Percentiles rank a stretch among this genome's conserved stretches.
Evolutionary conservation across 371 early-diverging fungal genomes (phyloP).

Genomic region (Syncephalastrum racemosum): DNA sequence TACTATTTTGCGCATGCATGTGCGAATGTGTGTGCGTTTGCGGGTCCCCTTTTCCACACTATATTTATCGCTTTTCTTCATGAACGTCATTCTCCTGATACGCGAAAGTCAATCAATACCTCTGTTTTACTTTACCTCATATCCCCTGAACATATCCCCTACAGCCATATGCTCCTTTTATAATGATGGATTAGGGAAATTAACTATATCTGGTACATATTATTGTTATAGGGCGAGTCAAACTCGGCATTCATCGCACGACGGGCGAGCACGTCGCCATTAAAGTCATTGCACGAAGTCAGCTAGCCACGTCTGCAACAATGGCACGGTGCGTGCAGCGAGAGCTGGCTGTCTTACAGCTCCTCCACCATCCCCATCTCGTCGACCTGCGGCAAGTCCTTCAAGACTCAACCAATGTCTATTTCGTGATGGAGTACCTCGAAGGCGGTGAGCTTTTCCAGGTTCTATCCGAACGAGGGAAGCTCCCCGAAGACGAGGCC

Average conservation of each 20-base stretch:
- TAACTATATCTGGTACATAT: too few relatives aligned
- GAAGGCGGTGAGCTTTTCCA: constrained; percentile 96
- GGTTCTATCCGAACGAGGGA: constrained; percentile 81
- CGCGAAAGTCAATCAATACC: too few relatives aligned
- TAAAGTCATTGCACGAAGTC: constrained; percentile 80
- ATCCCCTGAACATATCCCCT: too few relatives aligned
- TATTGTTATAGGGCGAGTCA: constrained; percentile 65
- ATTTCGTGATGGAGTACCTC: constrained; percentile 93
- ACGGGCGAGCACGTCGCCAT: constrained; percentile 81
- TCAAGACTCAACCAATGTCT: constrained; percentile 65
- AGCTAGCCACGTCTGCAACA: constrained; percentile 47
- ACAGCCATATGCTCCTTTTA: too few relatives aligned
- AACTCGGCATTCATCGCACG: constrained; percentile 71
- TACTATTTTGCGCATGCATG: too few relatives aligned
- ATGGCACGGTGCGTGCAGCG: constrained; percentile 80
- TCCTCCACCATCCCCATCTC: constrained; percentile 89
- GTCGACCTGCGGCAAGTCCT: constrained; percentile 85
- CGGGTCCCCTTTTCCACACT: background rate
- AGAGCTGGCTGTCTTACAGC: constrained; percentile 88
- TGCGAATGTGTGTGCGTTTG: too few relatives aligned
- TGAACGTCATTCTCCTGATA: too few relatives aligned
- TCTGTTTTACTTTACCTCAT: too few relatives aligned
- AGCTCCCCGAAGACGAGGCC: constrained; percentile 84
- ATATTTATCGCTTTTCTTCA: constrained; percentile 5
- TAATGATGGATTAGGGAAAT: too few relatives aligned